phyloP scores from a whole-genome alignment of 2,329 filamentous ascomycete genomes.

The Aspergillus clavatus region DNA sequence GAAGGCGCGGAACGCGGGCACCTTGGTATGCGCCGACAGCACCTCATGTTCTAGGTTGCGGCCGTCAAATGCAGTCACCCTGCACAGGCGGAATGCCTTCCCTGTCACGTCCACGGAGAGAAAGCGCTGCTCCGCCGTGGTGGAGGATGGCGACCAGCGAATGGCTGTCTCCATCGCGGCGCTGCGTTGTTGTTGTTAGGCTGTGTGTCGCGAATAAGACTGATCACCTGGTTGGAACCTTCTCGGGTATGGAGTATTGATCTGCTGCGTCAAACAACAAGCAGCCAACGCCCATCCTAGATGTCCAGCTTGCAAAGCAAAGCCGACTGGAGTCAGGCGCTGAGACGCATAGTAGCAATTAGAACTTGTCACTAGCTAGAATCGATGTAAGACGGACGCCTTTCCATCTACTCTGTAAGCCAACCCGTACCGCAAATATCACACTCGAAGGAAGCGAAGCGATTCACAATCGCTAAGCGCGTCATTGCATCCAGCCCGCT shows the following conservation, averaged over 20 bases:
- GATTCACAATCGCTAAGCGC: constrained; percentile 3
- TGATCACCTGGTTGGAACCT: not conserved
- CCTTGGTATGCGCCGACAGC: constrained; percentile 49
- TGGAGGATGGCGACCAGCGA: constrained; percentile 59
- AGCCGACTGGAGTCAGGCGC: not conserved
- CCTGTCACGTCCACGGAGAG: constrained; percentile 58
- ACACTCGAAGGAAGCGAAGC: not conserved
- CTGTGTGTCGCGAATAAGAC: not conserved
- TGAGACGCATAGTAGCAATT: not conserved
- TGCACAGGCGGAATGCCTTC: constrained; percentile 56
- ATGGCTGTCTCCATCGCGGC: constrained; percentile 47
- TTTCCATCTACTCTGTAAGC: too few species aligned
- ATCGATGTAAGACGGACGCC: not conserved
- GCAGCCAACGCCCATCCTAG: not conserved
- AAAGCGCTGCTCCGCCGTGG: constrained; percentile 51
- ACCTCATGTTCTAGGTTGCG: constrained; percentile 49
- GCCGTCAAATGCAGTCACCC: constrained; percentile 40
- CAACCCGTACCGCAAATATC: too few species aligned
- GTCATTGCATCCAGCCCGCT: constrained; percentile 10
- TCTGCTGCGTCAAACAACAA: constrained; percentile 4
- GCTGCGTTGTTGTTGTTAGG: constrained; percentile 1
- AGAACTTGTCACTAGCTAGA: not conserved
- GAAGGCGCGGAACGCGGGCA: constrained; percentile 60
- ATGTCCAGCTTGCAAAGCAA: constrained; percentile 1
- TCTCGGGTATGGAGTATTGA: constrained; percentile 1